Evolutionary conservation across 306 rosid species (phyloP).

Genomic region (Begonia masoniana): DNA sequence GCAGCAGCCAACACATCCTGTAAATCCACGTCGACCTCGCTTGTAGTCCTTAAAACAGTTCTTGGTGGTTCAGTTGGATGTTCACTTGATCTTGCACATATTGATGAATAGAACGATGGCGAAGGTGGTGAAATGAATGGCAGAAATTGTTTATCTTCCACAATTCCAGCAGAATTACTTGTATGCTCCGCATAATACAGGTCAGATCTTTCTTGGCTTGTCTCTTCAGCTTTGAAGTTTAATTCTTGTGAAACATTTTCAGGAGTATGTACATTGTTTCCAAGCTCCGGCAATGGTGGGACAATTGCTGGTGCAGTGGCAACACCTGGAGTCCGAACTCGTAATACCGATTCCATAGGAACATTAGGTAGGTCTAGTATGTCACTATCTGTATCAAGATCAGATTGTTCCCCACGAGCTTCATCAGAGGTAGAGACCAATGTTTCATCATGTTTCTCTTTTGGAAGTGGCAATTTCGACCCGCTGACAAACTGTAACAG

Average conservation of each 20-base stretch:
- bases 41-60: constrained; percentile 26
- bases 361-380: constrained; percentile 70
- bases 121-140: constrained; percentile 56
- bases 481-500: constrained; percentile 35
- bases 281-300: constrained; percentile 28
- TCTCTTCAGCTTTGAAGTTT: constrained; percentile 12
- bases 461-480: constrained; percentile 51
- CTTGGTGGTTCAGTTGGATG: constrained; percentile 13
- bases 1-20: constrained; percentile 93
- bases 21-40: constrained; percentile 42
- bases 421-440: constrained; percentile 19
- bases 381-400: constrained; percentile 64
- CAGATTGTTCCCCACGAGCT: constrained; percentile 30
- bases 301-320: constrained; percentile 16
- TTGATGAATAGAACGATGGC: constrained; percentile 36
- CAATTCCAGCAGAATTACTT: constrained; percentile 29
- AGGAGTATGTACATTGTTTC: constrained; percentile 19
- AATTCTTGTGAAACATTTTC: constrained; percentile 19
- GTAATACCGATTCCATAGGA: constrained; percentile 24
- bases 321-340: too few relatives aligned
- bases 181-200: constrained; percentile 27
- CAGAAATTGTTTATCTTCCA: constrained; percentile 51
- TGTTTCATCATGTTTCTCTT: constrained; percentile 54
- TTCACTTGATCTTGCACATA: constrained; percentile 25
- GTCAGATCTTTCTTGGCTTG: constrained; percentile 17